These are phyloP conservation scores for Rhodotorula glutinis DNA, from an alignment of 1,284 basidiomycete species.

Conservation along the genomic window DNA sequence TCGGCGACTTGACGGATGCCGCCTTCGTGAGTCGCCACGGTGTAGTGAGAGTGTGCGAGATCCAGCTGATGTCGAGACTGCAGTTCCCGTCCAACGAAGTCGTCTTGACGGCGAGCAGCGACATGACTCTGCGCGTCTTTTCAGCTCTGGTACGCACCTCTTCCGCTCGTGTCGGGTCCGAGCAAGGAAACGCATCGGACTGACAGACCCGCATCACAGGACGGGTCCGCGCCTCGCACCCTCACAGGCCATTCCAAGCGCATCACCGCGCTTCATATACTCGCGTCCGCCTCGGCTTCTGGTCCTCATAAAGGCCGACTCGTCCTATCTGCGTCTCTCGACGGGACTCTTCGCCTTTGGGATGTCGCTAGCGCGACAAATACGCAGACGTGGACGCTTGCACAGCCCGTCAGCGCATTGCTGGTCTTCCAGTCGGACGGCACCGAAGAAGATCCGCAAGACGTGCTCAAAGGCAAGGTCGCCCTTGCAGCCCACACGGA, in stretches of 20 bases:
- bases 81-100: conserved; percentile 46
- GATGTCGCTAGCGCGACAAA: conserved; percentile 14
- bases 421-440: background rate
- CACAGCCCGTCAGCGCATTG: conserved; percentile 19
- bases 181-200: conserved; percentile 48
- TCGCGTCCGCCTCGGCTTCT: conserved; percentile 11
- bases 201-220: conserved; percentile 56
- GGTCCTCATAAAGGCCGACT: conserved; percentile 32
- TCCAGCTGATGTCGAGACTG: conserved; percentile 35
- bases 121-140: conserved; percentile 51
- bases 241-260: conserved; percentile 48
- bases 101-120: conserved; percentile 50
- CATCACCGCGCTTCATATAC: conserved; percentile 43
- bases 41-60: background rate
- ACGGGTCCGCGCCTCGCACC: conserved; percentile 54
- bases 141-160: conserved; percentile 44
- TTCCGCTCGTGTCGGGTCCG: conserved; percentile 49
- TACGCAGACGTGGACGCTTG: conserved; percentile 20
- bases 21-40: conserved; percentile 43
- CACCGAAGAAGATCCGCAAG: background rate
- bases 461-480: background rate
- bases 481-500: conserved; percentile 23
- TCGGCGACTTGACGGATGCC: conserved; percentile 50
- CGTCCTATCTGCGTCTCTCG: conserved; percentile 50
- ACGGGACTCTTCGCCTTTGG: conserved; percentile 49